These are phyloP conservation scores for Boechera stricta DNA, from an alignment of 345 rosid genomes.

Conservation along the genomic window DNA sequence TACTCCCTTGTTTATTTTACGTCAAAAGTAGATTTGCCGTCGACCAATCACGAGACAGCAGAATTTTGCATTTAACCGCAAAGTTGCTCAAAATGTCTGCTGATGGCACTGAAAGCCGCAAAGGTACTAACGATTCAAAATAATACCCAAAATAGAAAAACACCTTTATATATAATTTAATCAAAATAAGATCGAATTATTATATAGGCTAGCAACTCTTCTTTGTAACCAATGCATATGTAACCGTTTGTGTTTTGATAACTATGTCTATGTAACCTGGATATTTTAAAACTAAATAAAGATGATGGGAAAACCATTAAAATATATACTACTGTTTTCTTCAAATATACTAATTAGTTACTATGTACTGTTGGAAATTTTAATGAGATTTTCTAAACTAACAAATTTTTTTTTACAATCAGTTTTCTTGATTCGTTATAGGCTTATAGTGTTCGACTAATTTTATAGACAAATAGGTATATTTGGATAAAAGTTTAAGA, in stretches of 20 bases:
- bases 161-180: not conserved
- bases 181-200: not conserved
- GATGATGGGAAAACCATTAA: too few relatives aligned
- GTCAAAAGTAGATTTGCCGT: conserved; percentile 7
- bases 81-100: not conserved
- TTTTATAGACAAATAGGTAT: too few relatives aligned
- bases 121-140: not conserved
- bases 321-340: too few relatives aligned
- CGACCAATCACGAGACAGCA: conserved; percentile 17
- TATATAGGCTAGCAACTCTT: not conserved
- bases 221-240: not conserved
- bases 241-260: not conserved
- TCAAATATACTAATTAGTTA: too few relatives aligned
- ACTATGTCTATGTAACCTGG: not conserved
- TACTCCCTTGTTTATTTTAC: not conserved
- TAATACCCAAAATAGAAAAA: conserved; percentile 24
- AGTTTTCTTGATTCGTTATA: too few relatives aligned
- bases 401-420: too few relatives aligned
- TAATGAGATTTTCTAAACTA: too few relatives aligned
- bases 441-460: too few relatives aligned
- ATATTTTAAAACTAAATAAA: too few relatives aligned
- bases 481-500: too few relatives aligned
- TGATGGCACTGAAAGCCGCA: conserved; percentile 22
- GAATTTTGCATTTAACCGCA: not conserved
- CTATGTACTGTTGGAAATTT: too few relatives aligned